Evolutionary conservation across 2,329 filamentous ascomycete species (phyloP).

Genomic region (Aspergillus sp.): DNA sequence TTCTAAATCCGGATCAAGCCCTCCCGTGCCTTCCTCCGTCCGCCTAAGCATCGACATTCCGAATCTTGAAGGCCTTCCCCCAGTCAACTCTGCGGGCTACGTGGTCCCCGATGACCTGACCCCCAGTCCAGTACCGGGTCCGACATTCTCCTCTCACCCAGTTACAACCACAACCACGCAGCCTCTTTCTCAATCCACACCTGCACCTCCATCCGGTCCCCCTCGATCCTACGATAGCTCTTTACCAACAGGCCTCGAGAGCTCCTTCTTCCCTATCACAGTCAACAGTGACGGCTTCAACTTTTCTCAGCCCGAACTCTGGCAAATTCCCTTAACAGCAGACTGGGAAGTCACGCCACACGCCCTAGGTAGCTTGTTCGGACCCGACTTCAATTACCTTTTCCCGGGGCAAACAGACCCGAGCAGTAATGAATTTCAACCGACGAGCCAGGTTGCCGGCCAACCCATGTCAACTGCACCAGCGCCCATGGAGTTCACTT

Average conservation of each 20-base stretch:
- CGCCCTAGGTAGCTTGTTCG: slow-evolving; percentile 28
- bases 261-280: slow-evolving; percentile 8
- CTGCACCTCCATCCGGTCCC: background rate
- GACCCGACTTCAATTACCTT: slow-evolving; percentile 8
- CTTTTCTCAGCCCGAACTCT: slow-evolving; percentile 62
- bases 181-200: background rate
- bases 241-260: background rate
- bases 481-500: background rate
- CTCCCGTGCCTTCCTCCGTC: slow-evolving; percentile 10
- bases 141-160: background rate
- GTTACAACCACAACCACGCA: background rate
- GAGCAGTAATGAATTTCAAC: background rate
- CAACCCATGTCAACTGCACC: background rate
- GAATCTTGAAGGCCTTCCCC: slow-evolving; percentile 33
- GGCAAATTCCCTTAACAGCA: slow-evolving; percentile 86
- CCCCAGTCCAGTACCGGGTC: slow-evolving; percentile 4
- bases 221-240: background rate
- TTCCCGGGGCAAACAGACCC: background rate
- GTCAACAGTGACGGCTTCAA: slow-evolving; percentile 10
- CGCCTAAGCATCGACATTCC: slow-evolving; percentile 24
- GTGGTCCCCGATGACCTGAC: slow-evolving; percentile 32
- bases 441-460: background rate
- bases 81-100: slow-evolving; percentile 36
- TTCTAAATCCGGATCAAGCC: slow-evolving; percentile 4
- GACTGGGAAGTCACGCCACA: slow-evolving; percentile 67